Percentiles rank a stretch among this genome's conserved stretches.
Conservation (phyloP, 2,329 filamentous ascomycete species). For the Colletotrichum gloeosporioides region DNA sequence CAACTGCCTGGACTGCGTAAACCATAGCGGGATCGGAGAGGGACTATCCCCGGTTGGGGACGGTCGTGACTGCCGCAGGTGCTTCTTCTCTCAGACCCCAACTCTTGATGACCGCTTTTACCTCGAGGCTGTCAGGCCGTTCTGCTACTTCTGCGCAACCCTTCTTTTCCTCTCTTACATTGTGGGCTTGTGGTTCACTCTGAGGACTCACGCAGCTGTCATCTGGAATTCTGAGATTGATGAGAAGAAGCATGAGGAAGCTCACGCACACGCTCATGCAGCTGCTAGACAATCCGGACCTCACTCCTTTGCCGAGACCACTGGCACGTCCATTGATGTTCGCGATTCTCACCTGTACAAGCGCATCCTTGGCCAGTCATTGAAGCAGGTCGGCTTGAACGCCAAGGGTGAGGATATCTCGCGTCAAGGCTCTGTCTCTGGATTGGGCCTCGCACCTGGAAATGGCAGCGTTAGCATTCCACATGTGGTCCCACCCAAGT, state of each 20-base stretch:
- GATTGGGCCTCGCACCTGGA: slow-evolving; percentile 17
- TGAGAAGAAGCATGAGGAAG: slow-evolving; percentile 73
- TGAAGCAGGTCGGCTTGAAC: slow-evolving; percentile 79
- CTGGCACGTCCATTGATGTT: slow-evolving; percentile 65
- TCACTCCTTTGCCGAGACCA: slow-evolving; percentile 48
- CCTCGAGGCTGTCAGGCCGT: slow-evolving; percentile 86
- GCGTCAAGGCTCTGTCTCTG: slow-evolving; percentile 41
- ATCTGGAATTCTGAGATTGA: slow-evolving; percentile 92
- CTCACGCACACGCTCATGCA: slow-evolving; percentile 35
- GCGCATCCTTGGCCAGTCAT: slow-evolving; percentile 87
- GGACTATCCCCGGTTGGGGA: slow-evolving; percentile 34
- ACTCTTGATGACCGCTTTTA: slow-evolving; percentile 89
- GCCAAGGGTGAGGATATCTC: slow-evolving; percentile 54
- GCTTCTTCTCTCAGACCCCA: slow-evolving; percentile 90
- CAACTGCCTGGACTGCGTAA: slow-evolving; percentile 74
- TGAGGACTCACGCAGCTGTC: slow-evolving; percentile 92
- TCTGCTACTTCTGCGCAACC: slow-evolving; percentile 86
- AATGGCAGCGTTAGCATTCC: slow-evolving; percentile 59
- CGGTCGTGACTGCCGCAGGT: slow-evolving; percentile 84
- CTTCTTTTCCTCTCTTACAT: slow-evolving; percentile 92
- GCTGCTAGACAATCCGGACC: slow-evolving; percentile 38
- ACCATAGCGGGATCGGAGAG: slow-evolving; percentile 42
- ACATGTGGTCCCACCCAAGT: slow-evolving; percentile 80
- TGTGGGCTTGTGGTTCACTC: slow-evolving; percentile 93
- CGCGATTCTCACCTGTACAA: slow-evolving; percentile 91